Evolutionary conservation across 176 grass and related monocot genomes (phyloP), one percentile per base, ranked within the genome.

Genomic region (Avena sativa): DNA sequence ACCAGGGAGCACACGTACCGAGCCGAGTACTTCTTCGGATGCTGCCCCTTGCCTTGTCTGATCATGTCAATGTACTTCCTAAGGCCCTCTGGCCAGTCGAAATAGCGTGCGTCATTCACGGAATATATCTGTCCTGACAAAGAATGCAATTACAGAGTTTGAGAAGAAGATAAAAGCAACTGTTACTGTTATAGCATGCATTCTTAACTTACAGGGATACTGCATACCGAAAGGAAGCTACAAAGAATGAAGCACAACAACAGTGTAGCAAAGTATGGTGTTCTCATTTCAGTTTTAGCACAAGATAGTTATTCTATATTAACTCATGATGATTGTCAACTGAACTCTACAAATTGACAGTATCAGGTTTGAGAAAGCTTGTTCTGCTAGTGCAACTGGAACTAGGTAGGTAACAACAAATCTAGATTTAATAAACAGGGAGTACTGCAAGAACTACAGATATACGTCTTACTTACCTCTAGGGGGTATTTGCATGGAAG

Each of bases 81-180:
- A 85, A 96, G 90, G 60, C 92, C 94, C 58, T 99, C 92, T 0
- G 97, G 94, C 97, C 94, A 99, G 74, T 99, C 92, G 13, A 99
- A 99, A 77, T 96, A 99, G 4, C 94, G 79, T 4, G 94, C 97
- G 30, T 99, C 97, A 85, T 96, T 96, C 67, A 99, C 97, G 1
- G 94, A 99, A 82, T 96, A 96, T 94, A 96, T 96, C 80, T 99
- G 94, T 73, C 97, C 93, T 94, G 96, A 44, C 87, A 85, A 53
- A 48, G 48, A n/a, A 34, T 75, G 17, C 17, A 84, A 52, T 67
- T 76, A 6, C 61, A 70, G 17, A 47, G 17, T 84, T 76, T 88
- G 20, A 88, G 89, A 21, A 51, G 0, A 60, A 76, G 1, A 30
- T 51, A 80, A 75, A 89, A 66, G 34, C 3, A 32, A 25, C 8